Evolutionary conservation across 805 yeast genomes (phyloP), one percentile per base, ranked within the genome.

Genomic region (Sugiyamaella lignohabitans): DNA sequence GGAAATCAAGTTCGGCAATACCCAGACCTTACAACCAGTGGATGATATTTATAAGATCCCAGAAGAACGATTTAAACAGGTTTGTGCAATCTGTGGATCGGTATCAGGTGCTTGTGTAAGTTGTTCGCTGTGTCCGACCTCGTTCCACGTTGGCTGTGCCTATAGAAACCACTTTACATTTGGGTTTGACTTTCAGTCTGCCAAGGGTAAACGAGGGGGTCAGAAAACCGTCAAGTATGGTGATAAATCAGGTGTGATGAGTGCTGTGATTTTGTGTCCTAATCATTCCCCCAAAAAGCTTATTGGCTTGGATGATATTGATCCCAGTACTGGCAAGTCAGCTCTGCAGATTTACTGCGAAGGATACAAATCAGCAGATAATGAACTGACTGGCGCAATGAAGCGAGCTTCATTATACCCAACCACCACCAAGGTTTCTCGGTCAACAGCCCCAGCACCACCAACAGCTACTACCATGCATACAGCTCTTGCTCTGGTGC

Each of bases 131-230:
- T 80, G 85, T 56, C 53, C 63, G 2, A 59, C 56, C 40, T 47
- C 54, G 11, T 45, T 65, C 29, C 86, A 81, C 61, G 67, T 75
- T 1, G 80, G 80, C 0, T 83, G 87, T 68, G 81, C 81, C 11
- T 76, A 74, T 45, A 59, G 68, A 4, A 59, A 67, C 0, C 67
- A 68, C n/a, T 70, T 66, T 53, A 61, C 62, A 47, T 51, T 80
- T 40, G 91, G 89, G 1, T 82, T 84, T 55, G 68, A 66, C 40
- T 37, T 65, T 10, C 48, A 40, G 38, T 53, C 79, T 3, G 59
- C 48, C 6, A 42, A 47, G 27, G 42, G 47, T 35, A 56, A 55
- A 37, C 11, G 8, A 27, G 14, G 14, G 14, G 56, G 52, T 40
- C 47, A 48, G 24, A 40, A 42, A 35, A 38, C 50, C 2, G 61